These are phyloP conservation scores for Colletotrichum kahawae DNA, from an alignment of 2,329 filamentous ascomycete genomes.

Conservation along the genomic window DNA sequence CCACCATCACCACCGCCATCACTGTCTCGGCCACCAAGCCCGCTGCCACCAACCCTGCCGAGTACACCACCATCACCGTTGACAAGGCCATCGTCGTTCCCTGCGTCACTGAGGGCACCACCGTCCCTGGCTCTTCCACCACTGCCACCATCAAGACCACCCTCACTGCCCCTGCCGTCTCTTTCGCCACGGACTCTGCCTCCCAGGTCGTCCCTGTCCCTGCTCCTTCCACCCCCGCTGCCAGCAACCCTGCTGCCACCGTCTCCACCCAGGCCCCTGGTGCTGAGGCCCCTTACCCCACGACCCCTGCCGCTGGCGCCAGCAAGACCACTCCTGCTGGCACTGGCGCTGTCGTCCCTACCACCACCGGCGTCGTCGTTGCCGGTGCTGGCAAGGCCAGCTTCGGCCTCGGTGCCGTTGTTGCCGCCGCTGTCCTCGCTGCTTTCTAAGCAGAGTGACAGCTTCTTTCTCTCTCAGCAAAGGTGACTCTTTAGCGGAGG, in stretches of 20 bases:
- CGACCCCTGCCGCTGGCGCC: slow-evolving; percentile 29
- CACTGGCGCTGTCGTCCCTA: slow-evolving; percentile 38
- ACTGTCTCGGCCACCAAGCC: slow-evolving; percentile 55
- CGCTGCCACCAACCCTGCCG: slow-evolving; percentile 49
- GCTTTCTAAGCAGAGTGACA: slow-evolving; percentile 24
- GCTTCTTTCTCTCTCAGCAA: neutral
- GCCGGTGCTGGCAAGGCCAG: slow-evolving; percentile 44
- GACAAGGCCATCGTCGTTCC: slow-evolving; percentile 53
- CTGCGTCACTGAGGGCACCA: slow-evolving; percentile 53
- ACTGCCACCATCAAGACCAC: slow-evolving; percentile 57
- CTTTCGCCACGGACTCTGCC: slow-evolving; percentile 44
- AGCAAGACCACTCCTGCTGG: slow-evolving; percentile 30
- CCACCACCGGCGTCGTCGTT: slow-evolving; percentile 36
- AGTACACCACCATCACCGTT: slow-evolving; percentile 57
- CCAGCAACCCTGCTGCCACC: slow-evolving; percentile 22
- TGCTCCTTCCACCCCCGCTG: slow-evolving; percentile 37
- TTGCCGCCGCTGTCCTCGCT: slow-evolving; percentile 47
- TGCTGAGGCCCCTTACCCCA: slow-evolving; percentile 25
- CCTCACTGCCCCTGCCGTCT: slow-evolving; percentile 59
- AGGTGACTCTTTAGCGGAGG: slow-evolving; percentile 10
- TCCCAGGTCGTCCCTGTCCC: slow-evolving; percentile 44
- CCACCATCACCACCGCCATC: slow-evolving; percentile 66
- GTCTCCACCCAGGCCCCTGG: slow-evolving; percentile 25
- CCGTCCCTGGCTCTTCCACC: slow-evolving; percentile 48
- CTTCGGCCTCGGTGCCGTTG: slow-evolving; percentile 51